Base-by-base conservation (phyloP, 305 asterid genomes). In the Fraxinus latifolia region DNA sequence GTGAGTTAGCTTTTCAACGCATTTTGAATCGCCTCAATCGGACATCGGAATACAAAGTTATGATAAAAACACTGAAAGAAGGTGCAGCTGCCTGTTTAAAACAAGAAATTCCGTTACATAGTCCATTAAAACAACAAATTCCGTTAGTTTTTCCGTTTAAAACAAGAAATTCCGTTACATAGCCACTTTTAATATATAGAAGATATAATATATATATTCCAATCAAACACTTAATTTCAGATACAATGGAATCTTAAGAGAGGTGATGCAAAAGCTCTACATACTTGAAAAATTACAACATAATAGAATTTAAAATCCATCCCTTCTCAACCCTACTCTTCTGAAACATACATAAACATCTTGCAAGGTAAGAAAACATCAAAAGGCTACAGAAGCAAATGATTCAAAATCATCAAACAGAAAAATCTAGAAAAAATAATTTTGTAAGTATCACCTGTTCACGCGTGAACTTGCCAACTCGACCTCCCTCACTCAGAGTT, bases 401-500 rank as follows among this genome's bases (percentile, higher is more conserved):
- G 42, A 60, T 8, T 36, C 76, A 68, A 37, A 50, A 81, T 42
- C 5, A 71, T 29, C 44, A 77, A 77, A 14, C 32, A 62, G 68
- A 53, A 72, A 39, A 65, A 71, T 68, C 80, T 33, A 39, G 44
- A 75, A 68, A 67, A 42, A 33, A 42, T 50, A 76, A 27, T 42
- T 80, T 19, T 79, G 33, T 84, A 79, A 83, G 14, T 27, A 75
- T 88, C 84, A 94, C 99, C 99, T 96, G 99, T 86, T 96, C 99
- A 81, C 98, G 92, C 15, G 99, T 88, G 87, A 94, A 96, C 85
- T 84, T 90, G 42, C 98, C 99, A 76, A 96, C 97, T 71, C 99
- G 97, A 58, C 99, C 99, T 79, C 98, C 97, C 91, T 96, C 99
- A 82, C 98, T 94, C 81, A 96, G 92, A 74, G 99, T 94, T 81